Conservation (phyloP, 148 eudicot genomes). For the Oxyria digyna region DNA sequence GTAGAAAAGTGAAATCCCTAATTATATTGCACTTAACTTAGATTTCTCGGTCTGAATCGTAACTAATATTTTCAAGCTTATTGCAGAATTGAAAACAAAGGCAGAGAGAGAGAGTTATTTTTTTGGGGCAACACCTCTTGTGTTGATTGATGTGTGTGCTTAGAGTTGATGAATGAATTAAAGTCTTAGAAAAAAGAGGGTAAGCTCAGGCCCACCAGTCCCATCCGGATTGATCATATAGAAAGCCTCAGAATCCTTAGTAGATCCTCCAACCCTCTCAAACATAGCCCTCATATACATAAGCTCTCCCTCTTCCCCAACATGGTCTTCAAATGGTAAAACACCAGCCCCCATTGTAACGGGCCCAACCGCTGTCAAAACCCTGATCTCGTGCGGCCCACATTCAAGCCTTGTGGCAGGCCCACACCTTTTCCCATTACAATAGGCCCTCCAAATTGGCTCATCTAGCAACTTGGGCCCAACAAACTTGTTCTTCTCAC, state of each 20-base stretch:
- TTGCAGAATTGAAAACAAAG: too few species aligned
- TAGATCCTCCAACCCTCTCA: constrained; percentile 13
- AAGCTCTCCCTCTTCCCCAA: constrained; percentile 7
- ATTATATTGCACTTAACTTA: too few species aligned
- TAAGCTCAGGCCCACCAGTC: constrained; percentile 25
- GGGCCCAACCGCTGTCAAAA: constrained; percentile 44
- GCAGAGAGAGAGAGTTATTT: too few species aligned
- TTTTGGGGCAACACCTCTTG: too few species aligned
- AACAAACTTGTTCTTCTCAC: constrained; percentile 7
- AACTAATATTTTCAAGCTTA: too few species aligned
- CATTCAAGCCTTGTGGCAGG: constrained; percentile 35
- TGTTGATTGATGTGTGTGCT: too few species aligned
- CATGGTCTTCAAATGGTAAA: constrained; percentile 21
- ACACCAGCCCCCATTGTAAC: constrained; percentile 79
- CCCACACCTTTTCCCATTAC: constrained; percentile 66
- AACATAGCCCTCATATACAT: constrained; percentile 16
- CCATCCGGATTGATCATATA: constrained; percentile 24
- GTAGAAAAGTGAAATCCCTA: too few species aligned
- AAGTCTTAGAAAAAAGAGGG: constrained; percentile 20
- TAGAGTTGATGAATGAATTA: too few species aligned
- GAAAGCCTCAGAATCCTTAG: constrained; percentile 11
- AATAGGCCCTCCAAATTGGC: constrained; percentile 51
- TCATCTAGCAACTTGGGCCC: constrained; percentile 34
- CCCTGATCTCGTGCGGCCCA: constrained; percentile 15
- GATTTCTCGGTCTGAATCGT: too few species aligned